Base-by-base conservation (phyloP, 176 grass and related monocot species). In the Alloteropsis semialata region DNA sequence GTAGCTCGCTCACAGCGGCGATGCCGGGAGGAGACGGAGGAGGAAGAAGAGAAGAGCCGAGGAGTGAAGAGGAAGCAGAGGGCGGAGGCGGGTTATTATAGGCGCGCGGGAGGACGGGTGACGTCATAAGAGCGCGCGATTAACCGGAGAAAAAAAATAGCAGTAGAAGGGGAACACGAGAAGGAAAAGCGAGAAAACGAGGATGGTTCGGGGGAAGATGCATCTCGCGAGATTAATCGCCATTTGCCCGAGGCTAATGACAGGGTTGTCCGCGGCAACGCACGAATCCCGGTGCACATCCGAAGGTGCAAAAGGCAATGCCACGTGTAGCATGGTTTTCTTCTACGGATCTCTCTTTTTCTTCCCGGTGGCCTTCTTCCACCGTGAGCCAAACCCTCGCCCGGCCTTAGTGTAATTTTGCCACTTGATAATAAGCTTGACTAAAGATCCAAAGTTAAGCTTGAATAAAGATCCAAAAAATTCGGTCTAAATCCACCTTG, bases 11-110 rank as follows among this genome's bases (percentile, higher is more conserved):
- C 6, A 29, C 1, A 57, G 28, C n/a, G 59, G 21, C 61, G 76
- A 19, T 1, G 67, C 8, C 0, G 10, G 29, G 50, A 50, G 5
- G 61, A 24, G 5, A 12, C 0, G 75, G 58, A 29, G n/a, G 21
- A 68, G 18, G 76, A 45, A 11, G 43, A 13, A n/a, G n/a, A 25
- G 74, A 28, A 41, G 62, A 32, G 48, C 54, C 2, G 55, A 43
- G 41, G 18, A 7, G n/a, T n/a, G n/a, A n/a, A n/a, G 33, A 4
- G 21, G 25, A 39, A 1, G 32, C 2, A 5, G 63, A 39, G 24
- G 36, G 0, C 34, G 34, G 34, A 36, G 34, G 34, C 34, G 84
- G 37, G 34, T 65, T 72, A 72, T 62, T 62, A 85, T 85, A 89
- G 77, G 22, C 80, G 11, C 21, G 65, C 3, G 24, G 42, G 62